Conservation (phyloP, 2,329 filamentous ascomycete genomes). For the Alternaria sp. region DNA sequence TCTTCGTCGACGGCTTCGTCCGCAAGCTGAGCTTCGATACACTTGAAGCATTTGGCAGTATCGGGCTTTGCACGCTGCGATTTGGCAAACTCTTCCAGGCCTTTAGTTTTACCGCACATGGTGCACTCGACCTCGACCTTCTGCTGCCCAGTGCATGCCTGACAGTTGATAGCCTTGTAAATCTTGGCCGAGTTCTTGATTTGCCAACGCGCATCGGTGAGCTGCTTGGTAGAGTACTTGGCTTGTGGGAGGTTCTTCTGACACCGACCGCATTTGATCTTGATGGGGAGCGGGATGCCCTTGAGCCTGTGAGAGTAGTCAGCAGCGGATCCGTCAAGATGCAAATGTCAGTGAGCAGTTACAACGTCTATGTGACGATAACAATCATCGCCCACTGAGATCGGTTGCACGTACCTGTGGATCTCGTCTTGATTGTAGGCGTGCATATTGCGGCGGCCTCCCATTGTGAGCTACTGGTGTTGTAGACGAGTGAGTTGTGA, state of each 20-base stretch:
- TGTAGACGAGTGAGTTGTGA: neutral
- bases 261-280: constrained; percentile 59
- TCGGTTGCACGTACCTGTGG: constrained; percentile 8
- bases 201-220: constrained; percentile 43
- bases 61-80: constrained; percentile 57
- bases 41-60: constrained; percentile 47
- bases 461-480: constrained; percentile 5
- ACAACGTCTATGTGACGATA: no score
- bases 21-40: constrained; percentile 37
- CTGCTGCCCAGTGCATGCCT: constrained; percentile 54
- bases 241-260: constrained; percentile 48
- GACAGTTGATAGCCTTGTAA: constrained; percentile 51
- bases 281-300: constrained; percentile 30
- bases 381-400: no score
- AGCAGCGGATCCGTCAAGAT: neutral
- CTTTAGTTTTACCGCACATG: constrained; percentile 58
- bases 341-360: neutral
- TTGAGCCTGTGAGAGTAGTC: constrained; percentile 22
- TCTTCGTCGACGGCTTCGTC: constrained; percentile 38
- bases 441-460: constrained; percentile 7
- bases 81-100: constrained; percentile 60
- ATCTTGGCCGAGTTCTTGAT: constrained; percentile 23
- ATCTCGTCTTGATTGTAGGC: constrained; percentile 25
- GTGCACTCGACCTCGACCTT: constrained; percentile 59
- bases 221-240: constrained; percentile 59